Percentiles rank a stretch among this genome's conserved stretches.
Evolutionary conservation across 768 basidiomycete genomes (phyloP).

Genomic region (Lentinula sp.): DNA sequence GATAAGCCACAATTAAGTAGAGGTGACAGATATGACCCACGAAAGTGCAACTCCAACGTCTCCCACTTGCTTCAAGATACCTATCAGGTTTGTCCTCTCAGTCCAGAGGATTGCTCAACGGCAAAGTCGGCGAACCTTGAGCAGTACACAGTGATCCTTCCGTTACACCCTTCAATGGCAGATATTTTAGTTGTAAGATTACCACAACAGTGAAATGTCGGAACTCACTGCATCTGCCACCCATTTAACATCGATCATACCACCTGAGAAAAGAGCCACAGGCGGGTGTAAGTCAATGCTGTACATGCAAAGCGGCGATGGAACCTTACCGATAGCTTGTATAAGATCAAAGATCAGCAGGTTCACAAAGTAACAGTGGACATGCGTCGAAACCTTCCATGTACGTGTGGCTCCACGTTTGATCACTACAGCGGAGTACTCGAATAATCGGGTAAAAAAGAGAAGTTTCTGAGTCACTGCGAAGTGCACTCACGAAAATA

Average conservation of each 20-base stretch:
- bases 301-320: neutral
- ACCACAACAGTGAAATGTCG: neutral
- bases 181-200: neutral
- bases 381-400: conserved; percentile 24
- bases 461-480: no score
- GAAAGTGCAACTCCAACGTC: conserved; percentile 35
- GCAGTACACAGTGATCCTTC: conserved; percentile 24
- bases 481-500: conserved; percentile 17
- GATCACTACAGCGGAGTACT: conserved; percentile 22
- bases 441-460: neutral
- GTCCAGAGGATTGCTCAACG: neutral
- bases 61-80: conserved; percentile 30
- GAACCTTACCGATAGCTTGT: conserved; percentile 24
- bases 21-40: conserved; percentile 15
- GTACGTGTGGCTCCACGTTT: conserved; percentile 16
- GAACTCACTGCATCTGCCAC: conserved; percentile 22
- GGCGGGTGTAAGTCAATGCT: neutral
- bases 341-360: conserved; percentile 24
- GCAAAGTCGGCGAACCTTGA: conserved; percentile 21
- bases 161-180: conserved; percentile 18
- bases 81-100: conserved; percentile 10
- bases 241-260: conserved; percentile 31
- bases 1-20: neutral
- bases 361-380: conserved; percentile 27
- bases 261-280: conserved; percentile 19